Evolutionary conservation across 2,329 filamentous ascomycete genomes (phyloP).

Genomic region (Fusarium mangiferae): DNA sequence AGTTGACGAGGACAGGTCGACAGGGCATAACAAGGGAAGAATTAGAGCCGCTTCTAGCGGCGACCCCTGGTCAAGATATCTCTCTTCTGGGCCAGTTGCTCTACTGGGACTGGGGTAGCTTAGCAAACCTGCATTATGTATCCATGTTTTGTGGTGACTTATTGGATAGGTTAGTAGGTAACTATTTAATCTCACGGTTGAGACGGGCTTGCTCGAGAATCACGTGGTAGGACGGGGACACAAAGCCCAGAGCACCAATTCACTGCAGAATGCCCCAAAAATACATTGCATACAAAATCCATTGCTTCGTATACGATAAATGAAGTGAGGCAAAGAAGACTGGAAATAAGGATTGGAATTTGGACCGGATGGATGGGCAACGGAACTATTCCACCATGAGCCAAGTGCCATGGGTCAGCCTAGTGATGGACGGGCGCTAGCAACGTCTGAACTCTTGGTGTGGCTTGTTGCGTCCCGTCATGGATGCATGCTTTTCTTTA

Average conservation of each 20-base stretch:
- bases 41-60: conserved; percentile 33
- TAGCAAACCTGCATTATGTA: conserved; percentile 11
- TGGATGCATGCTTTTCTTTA: conserved; percentile 24
- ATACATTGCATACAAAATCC: neutral
- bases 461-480: conserved; percentile 17
- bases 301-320: neutral
- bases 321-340: neutral
- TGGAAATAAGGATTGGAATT: conserved; percentile 17
- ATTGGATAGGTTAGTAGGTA: neutral
- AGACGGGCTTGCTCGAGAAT: conserved; percentile 14
- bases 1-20: conserved; percentile 17
- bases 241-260: neutral
- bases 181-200: conserved; percentile 8
- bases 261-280: neutral
- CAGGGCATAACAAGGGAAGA: conserved; percentile 29
- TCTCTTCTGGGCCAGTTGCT: conserved; percentile 31
- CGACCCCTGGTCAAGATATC: conserved; percentile 30
- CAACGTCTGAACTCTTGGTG: conserved; percentile 34
- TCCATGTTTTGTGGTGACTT: neutral
- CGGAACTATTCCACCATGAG: conserved; percentile 13
- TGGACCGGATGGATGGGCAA: conserved; percentile 12
- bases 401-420: neutral
- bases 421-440: conserved; percentile 35
- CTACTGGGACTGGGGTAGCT: conserved; percentile 30
- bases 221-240: conserved; percentile 11